Base-by-base conservation (phyloP, 2,329 filamentous ascomycete genomes). In the Trichoderma sp. region DNA sequence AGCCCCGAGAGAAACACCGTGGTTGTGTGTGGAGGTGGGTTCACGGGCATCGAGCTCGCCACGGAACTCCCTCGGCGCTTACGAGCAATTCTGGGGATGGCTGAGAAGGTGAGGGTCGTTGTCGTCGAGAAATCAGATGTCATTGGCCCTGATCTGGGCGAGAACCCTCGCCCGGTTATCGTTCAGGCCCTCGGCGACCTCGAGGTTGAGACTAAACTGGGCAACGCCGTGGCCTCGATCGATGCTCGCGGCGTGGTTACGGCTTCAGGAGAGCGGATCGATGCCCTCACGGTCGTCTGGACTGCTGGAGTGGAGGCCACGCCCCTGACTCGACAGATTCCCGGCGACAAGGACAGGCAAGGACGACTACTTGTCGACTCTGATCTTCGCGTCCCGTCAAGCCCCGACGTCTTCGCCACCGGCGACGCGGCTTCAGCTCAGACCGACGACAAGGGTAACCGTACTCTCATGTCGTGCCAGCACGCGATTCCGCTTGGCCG, bases 391-490 rank as follows among this genome's bases (percentile, higher is more conserved):
- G 77, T 79, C 14, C 71, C 75, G 3, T 72, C 73, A 0, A 36
- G 57, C 1, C 34, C 70, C 2, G 57, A 77, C 3, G 72, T 82
- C 0, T 82, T 80, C 34, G 81, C 76, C 0, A 78, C 81, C 2
- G 81, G 81, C 11, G 81, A 83, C 53, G 74, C 80, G 0, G 80
- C 80, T 1, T 73, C 70, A 34, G 78, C 75, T 2, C 47, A 64
- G 0, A 75, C 78, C 4, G 76, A 79, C 26, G 71, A 73, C 0
- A 51, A 77, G 2, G 78, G 77, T 3, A 75, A 81, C 36, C 60
- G 76, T 28, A 77, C 78, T 2, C 39, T 81, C 60, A 82, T 82
- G 81, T 81, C 78, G 1, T 83, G 82, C 71, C 81, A 83, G 73
- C 81, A 83, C 68, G 81, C 81, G 4, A 71, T 80, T 34, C 70